phyloP scores from a whole-genome alignment of 768 basidiomycete genomes.

The Cubamyces lactineus region DNA sequence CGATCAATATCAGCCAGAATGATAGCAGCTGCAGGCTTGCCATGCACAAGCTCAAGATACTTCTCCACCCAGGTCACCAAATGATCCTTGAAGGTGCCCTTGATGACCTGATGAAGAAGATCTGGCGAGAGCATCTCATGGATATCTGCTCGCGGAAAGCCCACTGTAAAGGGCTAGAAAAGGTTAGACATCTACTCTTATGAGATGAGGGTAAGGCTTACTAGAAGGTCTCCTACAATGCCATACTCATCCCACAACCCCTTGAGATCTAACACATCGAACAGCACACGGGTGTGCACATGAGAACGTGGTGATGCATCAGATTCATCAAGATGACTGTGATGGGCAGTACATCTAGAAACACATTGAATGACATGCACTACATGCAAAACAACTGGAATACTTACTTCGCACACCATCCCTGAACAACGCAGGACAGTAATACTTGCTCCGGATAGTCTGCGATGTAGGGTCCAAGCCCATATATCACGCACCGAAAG shows the following conservation, averaged over 20 bases:
- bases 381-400: neutral
- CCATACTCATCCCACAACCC: constrained; percentile 15
- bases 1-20: constrained; percentile 27
- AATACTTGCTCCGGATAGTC: constrained; percentile 39
- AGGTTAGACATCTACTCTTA: neutral
- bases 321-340: constrained; percentile 10
- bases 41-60: constrained; percentile 9
- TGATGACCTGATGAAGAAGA: constrained; percentile 31
- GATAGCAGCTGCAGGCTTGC: constrained; percentile 5
- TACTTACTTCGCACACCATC: constrained; percentile 30
- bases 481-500: constrained; percentile 33
- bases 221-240: constrained; percentile 6
- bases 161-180: constrained; percentile 27
- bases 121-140: constrained; percentile 27
- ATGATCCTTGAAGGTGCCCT: constrained; percentile 33
- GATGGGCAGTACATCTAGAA: constrained; percentile 20
- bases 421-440: constrained; percentile 26
- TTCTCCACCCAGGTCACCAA: constrained; percentile 28
- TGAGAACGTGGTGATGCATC: neutral
- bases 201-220: neutral
- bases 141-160: constrained; percentile 26
- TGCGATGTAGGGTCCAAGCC: constrained; percentile 36
- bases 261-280: neutral
- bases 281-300: too few species aligned
- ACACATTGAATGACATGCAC: neutral